Base-by-base conservation (phyloP, 1,284 basidiomycete species). In the Pseudozyma flocculosa region DNA sequence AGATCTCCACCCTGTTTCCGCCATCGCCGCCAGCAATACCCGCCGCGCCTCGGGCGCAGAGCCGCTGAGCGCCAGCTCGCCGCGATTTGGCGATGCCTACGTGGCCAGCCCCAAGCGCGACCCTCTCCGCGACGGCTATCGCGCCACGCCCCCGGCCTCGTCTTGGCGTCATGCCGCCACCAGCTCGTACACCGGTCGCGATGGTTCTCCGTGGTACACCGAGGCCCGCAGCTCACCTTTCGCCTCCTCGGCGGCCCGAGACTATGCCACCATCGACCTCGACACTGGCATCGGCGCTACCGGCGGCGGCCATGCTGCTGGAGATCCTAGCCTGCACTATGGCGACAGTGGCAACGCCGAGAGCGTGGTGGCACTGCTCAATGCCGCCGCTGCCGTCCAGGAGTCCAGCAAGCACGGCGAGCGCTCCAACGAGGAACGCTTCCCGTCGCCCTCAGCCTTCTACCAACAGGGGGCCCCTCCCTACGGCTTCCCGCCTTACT, bases 191-290 rank as follows among this genome's bases (percentile, higher is more conserved):
- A 59, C 54, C 11, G 58, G 60, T 14, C 51, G 72, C 22, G 73
- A 75, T 29, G 62, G 54, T 23, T 68, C 70, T 8, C 63, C 72
- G 8, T 75, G 73, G 73, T 70, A 63, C 36, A 55, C 51, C 36
- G 70, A 73, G 29, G 56, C 56, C 14, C 68, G 73, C 29, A 68
- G 60, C 22, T 75, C 73, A 15, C 73, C 73, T 7, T 75, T 74
- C 41, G 73, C 73, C 22, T 70, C 70, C 2, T 64, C 60, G 24
- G 67, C 68, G n/a, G 58, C 64, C 13, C 57, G 64, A 38, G 70
- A 70, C 36, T 66, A 66, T 22, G 55, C 63, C 32, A 52, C 58
- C 1, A 45, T 66, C 18, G 63, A 66, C 29, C 54, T 66, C 37
- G 63, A 66, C 19, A 51, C 63, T 4, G 54, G 55, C 32, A 54